phyloP scores from a whole-genome alignment of 176 grass and related monocot species.

The Rhynchospora tenuis region DNA sequence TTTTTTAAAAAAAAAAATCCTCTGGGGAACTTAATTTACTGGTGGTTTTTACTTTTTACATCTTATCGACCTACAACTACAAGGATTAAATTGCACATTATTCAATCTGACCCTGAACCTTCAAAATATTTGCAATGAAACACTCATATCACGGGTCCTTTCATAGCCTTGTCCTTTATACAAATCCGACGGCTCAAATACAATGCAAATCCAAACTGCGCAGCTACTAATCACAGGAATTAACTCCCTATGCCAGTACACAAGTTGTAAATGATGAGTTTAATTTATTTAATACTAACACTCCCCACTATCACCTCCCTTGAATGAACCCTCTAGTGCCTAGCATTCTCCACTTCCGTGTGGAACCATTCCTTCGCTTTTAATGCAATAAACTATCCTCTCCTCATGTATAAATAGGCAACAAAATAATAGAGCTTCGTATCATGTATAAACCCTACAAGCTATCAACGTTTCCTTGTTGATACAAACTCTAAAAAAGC shows the following conservation, averaged over 20 bases:
- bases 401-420: slow-evolving; percentile 15
- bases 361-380: background rate
- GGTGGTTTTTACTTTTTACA: no score
- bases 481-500: background rate
- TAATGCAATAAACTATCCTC: background rate
- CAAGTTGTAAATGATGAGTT: background rate
- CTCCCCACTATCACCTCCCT: background rate
- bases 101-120: background rate
- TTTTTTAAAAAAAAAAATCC: no score
- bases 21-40: no score
- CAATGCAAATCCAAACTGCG: background rate
- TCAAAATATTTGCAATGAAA: background rate
- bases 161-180: background rate
- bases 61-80: background rate
- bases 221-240: background rate
- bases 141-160: background rate
- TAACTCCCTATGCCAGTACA: background rate
- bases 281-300: background rate
- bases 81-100: background rate
- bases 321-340: background rate
- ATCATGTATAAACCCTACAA: background rate
- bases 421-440: background rate
- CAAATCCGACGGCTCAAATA: background rate
- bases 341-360: slow-evolving; percentile 7
- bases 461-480: background rate